Percentiles rank a stretch among this genome's conserved stretches.
These are phyloP conservation scores for Chaetomiaceae sp. DNA, from an alignment of 2,329 filamentous ascomycete genomes.

Conservation along the genomic window DNA sequence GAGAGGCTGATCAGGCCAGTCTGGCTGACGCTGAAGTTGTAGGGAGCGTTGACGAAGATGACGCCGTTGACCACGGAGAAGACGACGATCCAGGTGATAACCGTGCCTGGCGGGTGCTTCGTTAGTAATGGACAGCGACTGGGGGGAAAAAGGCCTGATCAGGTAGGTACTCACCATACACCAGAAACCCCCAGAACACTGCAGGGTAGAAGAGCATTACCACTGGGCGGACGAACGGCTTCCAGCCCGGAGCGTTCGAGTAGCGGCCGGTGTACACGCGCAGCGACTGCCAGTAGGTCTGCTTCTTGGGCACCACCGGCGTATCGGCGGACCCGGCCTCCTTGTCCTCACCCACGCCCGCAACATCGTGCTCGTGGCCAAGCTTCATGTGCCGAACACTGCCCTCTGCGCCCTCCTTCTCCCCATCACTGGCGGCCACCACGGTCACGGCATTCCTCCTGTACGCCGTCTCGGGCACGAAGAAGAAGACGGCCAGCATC, in stretches of 20 bases:
- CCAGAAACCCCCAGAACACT: conserved; percentile 45
- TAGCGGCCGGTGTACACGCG: conserved; percentile 35
- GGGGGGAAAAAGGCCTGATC: neutral
- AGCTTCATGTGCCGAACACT: conserved; percentile 18
- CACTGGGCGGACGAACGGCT: conserved; percentile 40
- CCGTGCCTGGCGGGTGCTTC: neutral
- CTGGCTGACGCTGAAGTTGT: conserved; percentile 46
- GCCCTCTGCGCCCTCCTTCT: neutral
- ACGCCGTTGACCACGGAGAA: conserved; percentile 45
- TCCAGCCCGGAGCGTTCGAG: conserved; percentile 35
- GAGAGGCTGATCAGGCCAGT: conserved; percentile 48
- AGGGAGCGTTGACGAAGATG: conserved; percentile 46
- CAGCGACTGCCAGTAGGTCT: conserved; percentile 32
- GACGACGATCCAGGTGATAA: conserved; percentile 34
- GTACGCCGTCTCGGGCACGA: conserved; percentile 49
- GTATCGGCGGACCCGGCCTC: neutral
- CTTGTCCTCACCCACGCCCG: conserved; percentile 14
- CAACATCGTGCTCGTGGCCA: conserved; percentile 18
- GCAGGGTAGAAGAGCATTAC: conserved; percentile 47
- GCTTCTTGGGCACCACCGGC: conserved; percentile 28
- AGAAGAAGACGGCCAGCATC: conserved; percentile 40
- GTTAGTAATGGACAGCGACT: neutral
- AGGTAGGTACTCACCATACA: conserved; percentile 40
- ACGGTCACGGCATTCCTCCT: conserved; percentile 29
- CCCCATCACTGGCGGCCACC: conserved; percentile 2